Evolutionary conservation across 1,139 yeast species (phyloP).

Genomic region (Groenewaldozyma sp.): DNA sequence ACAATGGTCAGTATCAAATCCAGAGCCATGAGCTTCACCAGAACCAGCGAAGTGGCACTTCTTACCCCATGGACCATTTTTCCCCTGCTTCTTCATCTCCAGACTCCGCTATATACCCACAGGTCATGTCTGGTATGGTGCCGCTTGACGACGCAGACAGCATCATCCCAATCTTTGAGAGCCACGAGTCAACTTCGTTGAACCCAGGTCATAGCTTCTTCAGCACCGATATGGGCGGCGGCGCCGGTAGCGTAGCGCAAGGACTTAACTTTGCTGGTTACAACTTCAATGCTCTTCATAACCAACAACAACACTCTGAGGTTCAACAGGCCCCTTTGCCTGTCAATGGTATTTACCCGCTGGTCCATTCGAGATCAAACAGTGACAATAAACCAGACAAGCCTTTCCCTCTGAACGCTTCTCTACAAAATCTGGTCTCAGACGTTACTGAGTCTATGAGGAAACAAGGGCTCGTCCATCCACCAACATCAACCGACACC

Average conservation of each 20-base stretch:
- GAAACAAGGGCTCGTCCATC: too few species aligned
- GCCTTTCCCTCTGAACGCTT: not conserved
- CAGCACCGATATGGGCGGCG: not conserved
- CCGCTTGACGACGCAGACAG: not conserved
- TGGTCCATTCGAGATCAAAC: slow-evolving; percentile 19
- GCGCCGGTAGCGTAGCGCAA: not conserved
- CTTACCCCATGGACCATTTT: not conserved
- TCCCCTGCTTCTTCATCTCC: not conserved
- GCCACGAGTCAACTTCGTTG: not conserved
- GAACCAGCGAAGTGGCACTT: not conserved
- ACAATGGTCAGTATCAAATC: not conserved
- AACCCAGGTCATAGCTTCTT: not conserved
- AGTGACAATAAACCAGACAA: slow-evolving; percentile 8
- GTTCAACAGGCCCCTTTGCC: slow-evolving; percentile 5
- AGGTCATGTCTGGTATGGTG: not conserved
- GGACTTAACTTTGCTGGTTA: not conserved
- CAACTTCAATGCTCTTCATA: not conserved
- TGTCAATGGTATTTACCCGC: slow-evolving; percentile 17
- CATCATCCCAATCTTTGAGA: not conserved
- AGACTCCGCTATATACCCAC: not conserved
- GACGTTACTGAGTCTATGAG: too few species aligned
- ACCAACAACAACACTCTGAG: not conserved
- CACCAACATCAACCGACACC: too few species aligned
- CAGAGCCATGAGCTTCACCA: not conserved
- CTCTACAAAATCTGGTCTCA: too few species aligned